phyloP scores from a whole-genome alignment of 768 basidiomycete genomes.

The Pleurotus platypus region DNA sequence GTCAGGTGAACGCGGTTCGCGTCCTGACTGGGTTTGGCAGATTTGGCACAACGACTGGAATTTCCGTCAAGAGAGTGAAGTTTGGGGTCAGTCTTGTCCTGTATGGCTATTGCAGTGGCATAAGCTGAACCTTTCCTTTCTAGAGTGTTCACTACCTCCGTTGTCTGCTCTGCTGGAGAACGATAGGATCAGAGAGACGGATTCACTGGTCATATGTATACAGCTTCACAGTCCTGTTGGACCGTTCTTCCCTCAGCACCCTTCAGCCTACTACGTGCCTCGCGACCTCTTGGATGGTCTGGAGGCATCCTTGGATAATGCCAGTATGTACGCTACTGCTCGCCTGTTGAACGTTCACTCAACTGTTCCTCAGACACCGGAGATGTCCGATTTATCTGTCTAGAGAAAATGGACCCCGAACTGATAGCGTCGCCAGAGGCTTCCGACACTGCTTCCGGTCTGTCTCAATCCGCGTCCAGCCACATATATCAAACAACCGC shows the following conservation, averaged over 20 bases:
- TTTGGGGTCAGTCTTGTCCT: slow-evolving; percentile 54
- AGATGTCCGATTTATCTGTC: slow-evolving; percentile 72
- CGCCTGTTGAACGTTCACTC: background rate
- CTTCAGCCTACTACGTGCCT: slow-evolving; percentile 62
- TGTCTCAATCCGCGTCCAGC: slow-evolving; percentile 36
- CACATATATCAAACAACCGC: slow-evolving; percentile 48
- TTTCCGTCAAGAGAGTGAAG: slow-evolving; percentile 68
- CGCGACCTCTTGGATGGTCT: slow-evolving; percentile 65
- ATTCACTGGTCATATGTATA: slow-evolving; percentile 71
- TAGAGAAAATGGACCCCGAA: slow-evolving; percentile 44
- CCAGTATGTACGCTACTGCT: slow-evolving; percentile 40
- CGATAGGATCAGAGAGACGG: slow-evolving; percentile 50
- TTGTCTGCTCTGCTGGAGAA: slow-evolving; percentile 61
- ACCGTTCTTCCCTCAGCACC: slow-evolving; percentile 62
- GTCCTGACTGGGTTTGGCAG: slow-evolving; percentile 74
- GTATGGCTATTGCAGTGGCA: background rate
- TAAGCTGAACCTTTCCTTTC: background rate
- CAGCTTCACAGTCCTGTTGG: slow-evolving; percentile 66
- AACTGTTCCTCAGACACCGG: slow-evolving; percentile 50
- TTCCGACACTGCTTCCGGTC: slow-evolving; percentile 25
- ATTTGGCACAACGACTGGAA: slow-evolving; percentile 67
- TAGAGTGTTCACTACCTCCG: slow-evolving; percentile 63
- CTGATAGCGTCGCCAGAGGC: slow-evolving; percentile 19
- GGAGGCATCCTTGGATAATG: slow-evolving; percentile 68
- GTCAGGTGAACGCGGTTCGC: slow-evolving; percentile 57